These are phyloP conservation scores for Ichthyophthirius multifiliis DNA, from an alignment of 169 alveolate species.

Conservation along the genomic window DNA sequence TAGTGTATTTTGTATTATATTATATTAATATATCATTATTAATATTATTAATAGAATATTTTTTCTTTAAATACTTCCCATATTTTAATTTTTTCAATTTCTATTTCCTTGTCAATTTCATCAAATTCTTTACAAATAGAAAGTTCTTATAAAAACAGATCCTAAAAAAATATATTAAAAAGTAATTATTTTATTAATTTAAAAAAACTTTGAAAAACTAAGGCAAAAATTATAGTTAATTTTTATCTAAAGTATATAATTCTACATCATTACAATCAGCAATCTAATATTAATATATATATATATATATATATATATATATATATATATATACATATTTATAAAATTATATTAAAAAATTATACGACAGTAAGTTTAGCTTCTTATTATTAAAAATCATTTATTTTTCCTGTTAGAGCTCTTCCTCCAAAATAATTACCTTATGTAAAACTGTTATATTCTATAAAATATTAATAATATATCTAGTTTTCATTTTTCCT, in stretches of 20 bases:
- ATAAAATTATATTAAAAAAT: neutral
- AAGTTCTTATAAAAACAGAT: neutral
- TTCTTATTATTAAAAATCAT: neutral
- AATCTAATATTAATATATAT: neutral
- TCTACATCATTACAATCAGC: neutral
- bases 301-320: neutral
- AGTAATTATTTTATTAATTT: neutral
- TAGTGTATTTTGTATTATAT: too few species aligned
- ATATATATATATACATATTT: too few species aligned
- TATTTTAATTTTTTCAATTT: neutral
- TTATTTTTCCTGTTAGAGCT: neutral
- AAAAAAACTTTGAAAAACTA: neutral
- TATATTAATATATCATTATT: too few species aligned
- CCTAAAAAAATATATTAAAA: neutral
- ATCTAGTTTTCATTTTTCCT: neutral
- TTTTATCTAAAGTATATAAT: neutral
- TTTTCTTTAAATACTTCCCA: neutral
- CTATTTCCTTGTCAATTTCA: neutral
- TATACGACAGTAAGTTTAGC: neutral
- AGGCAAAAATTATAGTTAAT: neutral
- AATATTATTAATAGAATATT: too few species aligned
- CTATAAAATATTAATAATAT: neutral
- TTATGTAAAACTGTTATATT: neutral
- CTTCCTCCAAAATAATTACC: constrained; percentile 6
- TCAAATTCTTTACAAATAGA: neutral